These are phyloP conservation scores for Colletotrichum sp. DNA, from an alignment of 2,329 filamentous ascomycete genomes.

Conservation along the genomic window DNA sequence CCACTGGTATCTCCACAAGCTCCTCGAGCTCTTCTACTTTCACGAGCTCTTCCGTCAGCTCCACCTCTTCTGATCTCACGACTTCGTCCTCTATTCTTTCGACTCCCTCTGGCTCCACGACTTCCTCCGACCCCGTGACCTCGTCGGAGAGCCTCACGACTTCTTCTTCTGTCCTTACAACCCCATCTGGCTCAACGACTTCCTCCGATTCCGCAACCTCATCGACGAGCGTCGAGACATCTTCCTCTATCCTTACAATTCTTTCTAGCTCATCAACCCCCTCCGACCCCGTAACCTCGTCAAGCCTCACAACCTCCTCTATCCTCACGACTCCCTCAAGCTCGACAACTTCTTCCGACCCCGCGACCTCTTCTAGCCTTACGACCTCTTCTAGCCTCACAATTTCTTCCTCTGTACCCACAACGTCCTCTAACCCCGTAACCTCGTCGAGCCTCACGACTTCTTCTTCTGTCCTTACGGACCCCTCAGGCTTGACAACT, in stretches of 20 bases:
- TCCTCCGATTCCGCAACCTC: too few species aligned
- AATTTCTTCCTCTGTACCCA: neutral
- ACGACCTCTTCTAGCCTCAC: neutral
- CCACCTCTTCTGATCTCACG: neutral
- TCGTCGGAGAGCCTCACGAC: neutral
- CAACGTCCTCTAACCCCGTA: neutral
- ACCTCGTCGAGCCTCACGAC: neutral
- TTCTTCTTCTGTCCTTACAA: neutral
- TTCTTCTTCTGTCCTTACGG: too few species aligned
- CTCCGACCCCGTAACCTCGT: neutral
- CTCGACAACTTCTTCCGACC: too few species aligned
- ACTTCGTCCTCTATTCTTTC: neutral
- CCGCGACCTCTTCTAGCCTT: too few species aligned
- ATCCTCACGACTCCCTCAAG: too few species aligned
- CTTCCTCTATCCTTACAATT: too few species aligned
- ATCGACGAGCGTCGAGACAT: too few species aligned
- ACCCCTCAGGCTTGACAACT: too few species aligned
- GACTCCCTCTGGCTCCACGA: neutral
- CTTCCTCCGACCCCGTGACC: neutral
- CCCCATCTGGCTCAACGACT: rapidly evolving
- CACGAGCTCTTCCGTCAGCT: neutral
- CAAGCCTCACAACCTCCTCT: too few species aligned
- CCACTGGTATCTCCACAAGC: neutral
- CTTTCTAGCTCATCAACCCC: too few species aligned
- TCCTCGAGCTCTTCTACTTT: neutral